A percentile compares a stretch with the other conserved stretches of the same genome.
phyloP scores from a whole-genome alignment of 2,329 filamentous ascomycete genomes.

The Aureobasidium uvarum region DNA sequence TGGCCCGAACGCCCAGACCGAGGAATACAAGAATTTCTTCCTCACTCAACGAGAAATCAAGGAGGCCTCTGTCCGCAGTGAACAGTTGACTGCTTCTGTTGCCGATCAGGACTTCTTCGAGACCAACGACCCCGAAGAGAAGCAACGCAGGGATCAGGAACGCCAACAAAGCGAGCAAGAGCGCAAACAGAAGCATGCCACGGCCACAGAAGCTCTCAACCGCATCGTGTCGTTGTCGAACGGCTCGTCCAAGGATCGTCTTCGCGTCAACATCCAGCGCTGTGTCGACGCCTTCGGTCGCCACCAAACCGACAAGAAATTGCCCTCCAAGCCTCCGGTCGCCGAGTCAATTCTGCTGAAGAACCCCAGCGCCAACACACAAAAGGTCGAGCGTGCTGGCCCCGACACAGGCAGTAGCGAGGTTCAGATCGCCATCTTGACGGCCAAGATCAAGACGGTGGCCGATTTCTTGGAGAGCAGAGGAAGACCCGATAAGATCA shows the following conservation, averaged over 20 bases:
- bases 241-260: conserved; percentile 72
- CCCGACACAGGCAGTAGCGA: conserved; percentile 93
- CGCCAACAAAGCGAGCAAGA: conserved; percentile 31
- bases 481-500: conserved; percentile 84
- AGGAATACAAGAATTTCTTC: conserved; percentile 68
- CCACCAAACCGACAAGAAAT: conserved; percentile 74
- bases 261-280: conserved; percentile 77
- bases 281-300: conserved; percentile 87
- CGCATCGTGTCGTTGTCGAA: conserved; percentile 78
- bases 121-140: conserved; percentile 32
- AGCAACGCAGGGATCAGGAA: conserved; percentile 46
- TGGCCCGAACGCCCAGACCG: conserved; percentile 33
- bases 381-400: conserved; percentile 66
- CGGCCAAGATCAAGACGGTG: conserved; percentile 84
- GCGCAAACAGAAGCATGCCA: conserved; percentile 55
- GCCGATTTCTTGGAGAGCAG: conserved; percentile 67
- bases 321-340: conserved; percentile 60
- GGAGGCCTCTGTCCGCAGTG: conserved; percentile 64
- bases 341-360: conserved; percentile 46
- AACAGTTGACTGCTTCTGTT: conserved; percentile 63
- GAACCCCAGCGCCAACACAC: conserved; percentile 40
- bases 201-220: conserved; percentile 70
- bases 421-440: conserved; percentile 96
- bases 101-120: conserved; percentile 29
- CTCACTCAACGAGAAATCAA: conserved; percentile 67